Evolutionary conservation across 176 grass and related monocot species (phyloP).

Genomic region (Triticum urartu): DNA sequence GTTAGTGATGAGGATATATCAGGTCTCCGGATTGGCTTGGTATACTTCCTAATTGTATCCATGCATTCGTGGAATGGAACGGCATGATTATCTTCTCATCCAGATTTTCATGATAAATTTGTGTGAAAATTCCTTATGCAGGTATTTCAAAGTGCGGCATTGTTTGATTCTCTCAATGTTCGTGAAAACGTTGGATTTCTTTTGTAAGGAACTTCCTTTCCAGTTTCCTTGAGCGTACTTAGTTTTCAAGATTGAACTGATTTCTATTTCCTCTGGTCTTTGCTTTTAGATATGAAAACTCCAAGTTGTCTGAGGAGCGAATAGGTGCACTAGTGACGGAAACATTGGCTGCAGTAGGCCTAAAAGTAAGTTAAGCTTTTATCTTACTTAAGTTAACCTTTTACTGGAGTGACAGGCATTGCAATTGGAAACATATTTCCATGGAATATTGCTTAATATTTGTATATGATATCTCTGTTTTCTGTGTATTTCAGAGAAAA

Average conservation of each 20-base stretch:
- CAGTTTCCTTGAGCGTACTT: background rate
- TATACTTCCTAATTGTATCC: constrained; percentile 35
- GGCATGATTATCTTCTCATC: constrained; percentile 17
- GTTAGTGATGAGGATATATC: constrained; percentile 92
- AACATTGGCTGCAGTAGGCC: constrained; percentile 82
- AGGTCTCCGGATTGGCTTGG: constrained; percentile 86
- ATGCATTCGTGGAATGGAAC: constrained; percentile 27
- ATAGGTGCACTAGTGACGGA: constrained; percentile 80
- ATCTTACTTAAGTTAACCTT: background rate
- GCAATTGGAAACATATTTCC: background rate
- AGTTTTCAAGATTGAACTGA: background rate
- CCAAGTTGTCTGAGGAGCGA: constrained; percentile 56
- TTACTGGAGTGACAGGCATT: background rate
- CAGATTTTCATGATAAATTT: constrained; percentile 1
- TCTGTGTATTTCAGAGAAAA: background rate
- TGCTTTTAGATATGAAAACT: constrained; percentile 86
- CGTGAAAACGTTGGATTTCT: constrained; percentile 97
- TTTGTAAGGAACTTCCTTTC: constrained; percentile 68
- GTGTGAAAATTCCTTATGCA: constrained; percentile 32
- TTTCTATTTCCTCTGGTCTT: constrained; percentile 31
- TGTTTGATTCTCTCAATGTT: constrained; percentile 96
- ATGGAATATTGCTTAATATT: background rate
- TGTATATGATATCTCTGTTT: background rate
- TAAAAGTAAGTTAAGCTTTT: constrained; percentile 68
- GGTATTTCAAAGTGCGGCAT: constrained; percentile 97